Conservation (phyloP, 345 rosid species). For the Euphorbia tirucalli region DNA sequence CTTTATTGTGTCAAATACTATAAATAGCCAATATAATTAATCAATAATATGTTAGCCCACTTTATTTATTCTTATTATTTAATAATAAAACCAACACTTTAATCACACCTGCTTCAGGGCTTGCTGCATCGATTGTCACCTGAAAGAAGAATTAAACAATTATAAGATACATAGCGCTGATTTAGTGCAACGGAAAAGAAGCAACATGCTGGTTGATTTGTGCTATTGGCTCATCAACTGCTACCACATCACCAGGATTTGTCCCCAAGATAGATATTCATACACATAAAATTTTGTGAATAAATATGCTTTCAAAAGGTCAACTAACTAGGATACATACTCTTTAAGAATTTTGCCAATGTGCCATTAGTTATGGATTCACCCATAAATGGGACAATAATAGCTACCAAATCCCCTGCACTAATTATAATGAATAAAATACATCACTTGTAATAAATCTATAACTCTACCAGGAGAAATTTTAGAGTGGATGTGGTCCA, state of each 20-base stretch:
- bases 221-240: constrained; percentile 84
- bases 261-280: constrained; percentile 26
- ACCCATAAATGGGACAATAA: constrained; percentile 83
- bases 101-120: constrained; percentile 83
- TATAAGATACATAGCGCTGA: not conserved
- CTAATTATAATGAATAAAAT: not conserved
- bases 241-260: constrained; percentile 95
- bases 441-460: too few relatives aligned
- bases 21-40: too few relatives aligned
- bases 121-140: constrained; percentile 84
- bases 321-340: constrained; percentile 40
- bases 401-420: constrained; percentile 64
- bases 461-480: too few relatives aligned
- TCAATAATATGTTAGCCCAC: too few relatives aligned
- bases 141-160: constrained; percentile 13
- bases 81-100: constrained; percentile 23
- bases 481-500: too few relatives aligned
- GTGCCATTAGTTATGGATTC: constrained; percentile 91
- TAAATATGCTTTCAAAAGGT: not conserved
- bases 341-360: constrained; percentile 59
- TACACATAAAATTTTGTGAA: not conserved
- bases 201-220: constrained; percentile 40
- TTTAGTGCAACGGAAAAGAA: not conserved
- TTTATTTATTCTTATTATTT: too few relatives aligned
- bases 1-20: too few relatives aligned